Base-by-base conservation (phyloP, 768 basidiomycete species). In the Scleroderma citrinum region DNA sequence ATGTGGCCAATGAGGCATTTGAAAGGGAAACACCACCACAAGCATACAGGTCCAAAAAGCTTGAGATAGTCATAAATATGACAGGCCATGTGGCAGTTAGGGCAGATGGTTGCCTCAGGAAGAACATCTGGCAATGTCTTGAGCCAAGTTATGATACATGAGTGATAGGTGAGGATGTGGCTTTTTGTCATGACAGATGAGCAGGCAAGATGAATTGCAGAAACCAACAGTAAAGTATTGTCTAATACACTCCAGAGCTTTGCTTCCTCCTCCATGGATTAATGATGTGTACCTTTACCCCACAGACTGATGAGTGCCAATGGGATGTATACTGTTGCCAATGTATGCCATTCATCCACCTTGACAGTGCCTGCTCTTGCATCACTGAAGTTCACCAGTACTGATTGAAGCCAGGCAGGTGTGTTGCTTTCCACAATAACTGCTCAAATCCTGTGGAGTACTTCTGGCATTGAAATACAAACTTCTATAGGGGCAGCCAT, bases 11-110 rank as follows among this genome's bases (percentile, higher is more conserved):
- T 65, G 1, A 66, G 31, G 1, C 45, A 35, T 24, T 67, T 49
- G 7, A 61, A 64, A 0, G 59, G 60, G 48, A 60, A 66, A 2
- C 52, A 47, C 60, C 65, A 65, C 60, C 61, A 65, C 3, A 62
- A 63, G 44, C 67, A 59, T 0, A 68, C 61, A 35, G 74, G 74
- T 2, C 72, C 68, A 50, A 71, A 73, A 1, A 64, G 51, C 0
- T 55, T 4, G 0, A 72, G 50, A 34, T 70, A 73, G 13, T 71
- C 55, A 7, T 56, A 59, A 0, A 70, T 51, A 23, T 65, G 69
- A 20, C 67, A 45, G 2, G 69, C 46, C 2, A 62, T 48, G 46
- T 71, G 71, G 17, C 66, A 55, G 35, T 69, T 71, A 3, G 66
- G 60, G 13, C 34, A 49, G 6, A 38, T 17, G 17, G 7, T 23